Base-by-base conservation (phyloP, 306 rosid species). In the Inga leiocalycina region DNA sequence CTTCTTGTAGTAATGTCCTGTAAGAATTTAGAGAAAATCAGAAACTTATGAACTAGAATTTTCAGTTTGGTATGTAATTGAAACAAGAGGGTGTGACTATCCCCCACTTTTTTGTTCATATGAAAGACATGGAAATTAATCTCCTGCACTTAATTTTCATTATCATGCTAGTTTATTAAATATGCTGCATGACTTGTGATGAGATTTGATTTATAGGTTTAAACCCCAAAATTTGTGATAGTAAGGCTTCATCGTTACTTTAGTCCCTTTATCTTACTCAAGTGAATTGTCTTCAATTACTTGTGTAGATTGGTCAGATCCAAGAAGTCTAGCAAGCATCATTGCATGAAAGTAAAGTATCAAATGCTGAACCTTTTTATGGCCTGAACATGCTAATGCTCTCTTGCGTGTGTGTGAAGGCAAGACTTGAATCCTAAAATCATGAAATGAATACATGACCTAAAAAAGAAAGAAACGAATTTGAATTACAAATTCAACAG, bases 21-120 rank as follows among this genome's bases (percentile, higher is more conserved):
- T n/a, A 57, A 6, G 30, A n/a, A 20, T 57, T 57, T 57, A n/a
- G 30, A 57, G 64, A 72, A 32, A 65, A 73, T 52, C 65, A 79
- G 52, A 77, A 77, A 10, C 75, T 71, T 71, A 72, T 69, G 59
- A 37, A 34, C 30, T 71, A 46, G 52, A 17, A 73, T 73, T 35
- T 6, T 65, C 54, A 54, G 69, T 54, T 73, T 8, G 24, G 52
- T 24, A 65, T 45, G 46, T 35, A 45, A 46, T 1, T 17, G 6
- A 24, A 10, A 62, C 20, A 52, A 46, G 80, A 19, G 71, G 43
- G 32, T 27, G 41, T 82, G 43, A 51, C 30, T 51, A 64, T 14
- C 3, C n/a, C 71, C 43, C 20, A 32, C 54, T 81, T 66, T 34
- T 1, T 16, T 39, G 41, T 11, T 35, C 15, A 34, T 5, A 27